Base-by-base conservation (phyloP, 768 basidiomycete genomes). In the Mycena albidolilacea region DNA sequence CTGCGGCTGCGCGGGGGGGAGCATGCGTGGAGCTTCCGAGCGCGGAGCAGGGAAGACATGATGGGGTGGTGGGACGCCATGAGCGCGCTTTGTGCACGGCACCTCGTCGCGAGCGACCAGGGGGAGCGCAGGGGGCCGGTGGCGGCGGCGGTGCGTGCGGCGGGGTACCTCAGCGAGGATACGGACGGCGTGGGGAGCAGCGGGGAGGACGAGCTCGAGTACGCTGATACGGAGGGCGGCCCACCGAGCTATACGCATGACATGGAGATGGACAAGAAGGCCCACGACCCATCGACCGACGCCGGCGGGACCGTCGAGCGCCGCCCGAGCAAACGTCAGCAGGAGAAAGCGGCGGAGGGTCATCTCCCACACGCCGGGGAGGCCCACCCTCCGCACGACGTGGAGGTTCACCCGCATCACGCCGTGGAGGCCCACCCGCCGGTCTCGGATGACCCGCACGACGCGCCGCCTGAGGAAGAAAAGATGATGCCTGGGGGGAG, bases 41-140 rank as follows among this genome's bases (percentile, higher is more conserved):
- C 94, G 58, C 85, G 97, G 71, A 93, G 92, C 70, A 90, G 94
- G 75, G 97, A 98, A 72, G 97, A 98, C 77, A 96, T 98, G 95
- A 95, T 98, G 95, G 98, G 99, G 84, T 98, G 98, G 95, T 99
- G 97, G 98, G 98, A 99, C 79, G 98, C 98, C 80, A 87, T 97
- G 55, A 84, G 95, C 71, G 96, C 97, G 95, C 85, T 97, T 44
- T 97, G 96, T 78, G 96, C 96, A n/a, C 83, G 96, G 73, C 97
- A 97, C 81, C 88, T 99, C 64, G 95, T 98, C 54, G 96, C 97
- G 41, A 95, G 93, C 75, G 98, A 54, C 52, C 88, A 91, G 79
- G 94, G 23, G 83, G 95, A 98, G 83, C 87, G 97, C 57, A 92
- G 91, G 46, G 23, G 97, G 3, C 96, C 96, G 0, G 93, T 99